Evolutionary conservation across 2,329 filamentous ascomycete genomes (phyloP).

Genomic region (Epichloe amarillans): DNA sequence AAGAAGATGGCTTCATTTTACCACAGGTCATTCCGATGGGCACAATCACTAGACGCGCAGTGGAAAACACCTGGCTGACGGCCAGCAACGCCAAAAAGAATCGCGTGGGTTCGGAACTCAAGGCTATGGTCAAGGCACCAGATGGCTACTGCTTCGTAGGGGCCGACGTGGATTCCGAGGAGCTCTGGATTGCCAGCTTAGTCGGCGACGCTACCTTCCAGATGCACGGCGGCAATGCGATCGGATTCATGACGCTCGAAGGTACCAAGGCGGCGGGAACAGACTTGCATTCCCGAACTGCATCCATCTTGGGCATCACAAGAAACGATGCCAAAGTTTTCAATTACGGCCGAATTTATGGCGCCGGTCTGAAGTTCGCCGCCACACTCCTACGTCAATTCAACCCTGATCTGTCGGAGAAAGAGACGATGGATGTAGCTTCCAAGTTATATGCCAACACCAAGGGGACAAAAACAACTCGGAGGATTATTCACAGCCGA

Average conservation of each 20-base stretch:
- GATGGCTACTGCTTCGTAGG: slow-evolving; percentile 88
- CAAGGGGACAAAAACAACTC: slow-evolving; percentile 75
- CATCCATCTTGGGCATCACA: slow-evolving; percentile 81
- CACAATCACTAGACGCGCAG: slow-evolving; percentile 83
- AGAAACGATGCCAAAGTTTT: slow-evolving; percentile 95
- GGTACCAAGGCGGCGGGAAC: slow-evolving; percentile 90
- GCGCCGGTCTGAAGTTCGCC: slow-evolving; percentile 91
- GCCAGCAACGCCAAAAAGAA: slow-evolving; percentile 96
- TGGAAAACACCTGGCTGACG: slow-evolving; percentile 97
- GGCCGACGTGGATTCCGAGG: slow-evolving; percentile 92
- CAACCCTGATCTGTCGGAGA: slow-evolving; percentile 71
- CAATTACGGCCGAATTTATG: slow-evolving; percentile 97
- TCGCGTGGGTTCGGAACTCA: slow-evolving; percentile 88
- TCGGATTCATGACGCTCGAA: slow-evolving; percentile 98
- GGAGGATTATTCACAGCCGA: slow-evolving; percentile 56
- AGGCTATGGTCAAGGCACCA: slow-evolving; percentile 90
- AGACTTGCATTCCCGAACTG: slow-evolving; percentile 88
- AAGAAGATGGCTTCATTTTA: slow-evolving; percentile 60
- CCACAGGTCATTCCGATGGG: slow-evolving; percentile 98
- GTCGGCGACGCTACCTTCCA: slow-evolving; percentile 91
- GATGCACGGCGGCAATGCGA: slow-evolving; percentile 88
- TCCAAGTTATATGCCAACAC: slow-evolving; percentile 74
- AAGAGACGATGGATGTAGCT: slow-evolving; percentile 63
- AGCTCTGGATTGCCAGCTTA: slow-evolving; percentile 94
- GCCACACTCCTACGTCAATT: slow-evolving; percentile 84